Evolutionary conservation across 495 filamentous ascomycete species (phyloP).

Genomic region (Tetracladium marchalianum): DNA sequence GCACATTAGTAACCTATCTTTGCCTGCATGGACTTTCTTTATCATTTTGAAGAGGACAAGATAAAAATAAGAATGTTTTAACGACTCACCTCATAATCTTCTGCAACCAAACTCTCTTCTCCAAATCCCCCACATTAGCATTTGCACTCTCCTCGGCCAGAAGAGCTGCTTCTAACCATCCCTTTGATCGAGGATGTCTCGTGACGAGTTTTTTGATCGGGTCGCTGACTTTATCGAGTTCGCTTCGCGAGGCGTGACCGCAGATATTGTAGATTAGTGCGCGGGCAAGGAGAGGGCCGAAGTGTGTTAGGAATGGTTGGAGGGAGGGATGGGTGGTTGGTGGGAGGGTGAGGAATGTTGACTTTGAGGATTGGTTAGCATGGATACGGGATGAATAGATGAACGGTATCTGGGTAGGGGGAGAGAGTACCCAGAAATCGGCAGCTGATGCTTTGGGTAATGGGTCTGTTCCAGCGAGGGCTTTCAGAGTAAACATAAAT

Average conservation of each 20-base stretch:
- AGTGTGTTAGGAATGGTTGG: conserved; percentile 37
- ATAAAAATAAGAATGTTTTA: background rate
- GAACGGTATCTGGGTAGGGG: no score
- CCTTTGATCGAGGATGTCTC: conserved; percentile 47
- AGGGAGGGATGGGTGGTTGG: conserved; percentile 24
- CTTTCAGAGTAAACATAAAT: conserved; percentile 68
- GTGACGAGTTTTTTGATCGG: conserved; percentile 69
- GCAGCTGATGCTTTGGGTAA: conserved; percentile 72
- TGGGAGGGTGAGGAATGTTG: conserved; percentile 35
- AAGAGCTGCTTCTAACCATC: conserved; percentile 52
- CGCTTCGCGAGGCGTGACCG: conserved; percentile 65
- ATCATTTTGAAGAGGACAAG: background rate
- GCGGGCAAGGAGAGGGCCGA: conserved; percentile 49
- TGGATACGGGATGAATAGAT: background rate
- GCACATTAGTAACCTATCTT: conserved; percentile 15
- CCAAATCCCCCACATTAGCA: conserved; percentile 46
- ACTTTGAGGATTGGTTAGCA: conserved; percentile 26
- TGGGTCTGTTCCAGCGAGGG: conserved; percentile 61
- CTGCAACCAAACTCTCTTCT: conserved; percentile 52
- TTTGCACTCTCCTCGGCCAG: conserved; percentile 44
- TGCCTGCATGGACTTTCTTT: conserved; percentile 8
- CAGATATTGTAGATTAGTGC: conserved; percentile 59
- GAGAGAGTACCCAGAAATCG: conserved; percentile 64
- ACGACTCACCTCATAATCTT: conserved; percentile 43
- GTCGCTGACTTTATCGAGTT: conserved; percentile 66